Base-by-base conservation (phyloP, 495 filamentous ascomycete genomes). In the Xylaria sp. region DNA sequence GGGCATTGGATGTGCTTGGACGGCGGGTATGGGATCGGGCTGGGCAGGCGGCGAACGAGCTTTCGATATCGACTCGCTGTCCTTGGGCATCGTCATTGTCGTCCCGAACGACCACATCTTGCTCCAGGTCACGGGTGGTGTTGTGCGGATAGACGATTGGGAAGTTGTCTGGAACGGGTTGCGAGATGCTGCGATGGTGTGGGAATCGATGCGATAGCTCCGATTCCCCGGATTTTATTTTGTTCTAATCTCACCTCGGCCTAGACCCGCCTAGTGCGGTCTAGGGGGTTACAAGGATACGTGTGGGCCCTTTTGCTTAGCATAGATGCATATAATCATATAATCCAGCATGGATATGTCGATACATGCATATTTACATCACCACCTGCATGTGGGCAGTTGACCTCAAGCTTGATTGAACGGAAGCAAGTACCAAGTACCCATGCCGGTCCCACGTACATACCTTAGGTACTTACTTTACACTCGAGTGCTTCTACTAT, bases 81-180 rank as follows among this genome's bases (percentile, higher is more conserved):
- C 77, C 61, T 74, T 77, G 19, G 77, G 75, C 72, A 79, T 73
- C 14, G 77, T 79, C 77, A 77, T 79, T 5, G 77, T 79, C 33
- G 75, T 79, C 64, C 77, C 77, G 68, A 79, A 79, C 12, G 77
- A 79, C 77, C 77, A 79, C 77, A 79, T 70, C 12, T 58, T 66
- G 41, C 29, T 59, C 21, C 12, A 29, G 72, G 53, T 19, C 46
- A 48, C 52, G 35, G 24, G 29, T 43, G 43, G 41, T 19, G 62
- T 5, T 12, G 24, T 21, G 41, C 29, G 9, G 21, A 29, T 29
- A 29, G 26, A 31, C 12, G 15, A 44, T 41, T 29, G 40, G 15
- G 61, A 46, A 63, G 37, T 15, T 63, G 19, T 37, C 57, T 21
- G 29, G 29, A 58, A 58, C 26, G 17, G 29, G 53, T 33, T 26